These are phyloP conservation scores for Plasmopara muralis DNA, from an alignment of 352 stramenopile species.

Conservation along the genomic window DNA sequence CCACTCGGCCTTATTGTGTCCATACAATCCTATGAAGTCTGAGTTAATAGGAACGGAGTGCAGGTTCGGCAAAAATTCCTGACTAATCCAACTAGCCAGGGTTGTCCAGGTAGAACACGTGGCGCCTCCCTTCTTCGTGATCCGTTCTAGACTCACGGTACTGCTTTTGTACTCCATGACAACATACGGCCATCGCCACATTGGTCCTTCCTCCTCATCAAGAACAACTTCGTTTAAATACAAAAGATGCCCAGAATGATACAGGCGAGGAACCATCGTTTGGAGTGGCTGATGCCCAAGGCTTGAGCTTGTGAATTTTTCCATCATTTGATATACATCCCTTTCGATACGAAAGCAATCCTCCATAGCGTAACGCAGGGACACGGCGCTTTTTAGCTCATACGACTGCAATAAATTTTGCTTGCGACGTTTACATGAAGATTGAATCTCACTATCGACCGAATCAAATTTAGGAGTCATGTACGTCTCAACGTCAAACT, in stretches of 20 bases:
- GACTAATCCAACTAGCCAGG: conserved; percentile 55
- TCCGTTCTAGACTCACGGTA: conserved; percentile 40
- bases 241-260: conserved; percentile 45
- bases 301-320: conserved; percentile 5
- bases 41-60: conserved; percentile 49
- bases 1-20: conserved; percentile 61
- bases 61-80: conserved; percentile 49
- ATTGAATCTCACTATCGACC: conserved; percentile 4
- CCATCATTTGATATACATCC: conserved; percentile 52
- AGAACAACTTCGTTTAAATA: conserved; percentile 61
- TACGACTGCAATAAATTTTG: conserved; percentile 33
- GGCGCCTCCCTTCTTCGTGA: conserved; percentile 47
- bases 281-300: conserved; percentile 12
- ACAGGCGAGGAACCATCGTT: conserved; percentile 42
- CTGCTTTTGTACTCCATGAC: conserved; percentile 60
- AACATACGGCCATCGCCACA: conserved; percentile 85
- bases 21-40: conserved; percentile 41
- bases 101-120: conserved; percentile 41
- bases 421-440: conserved; percentile 39
- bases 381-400: conserved; percentile 51
- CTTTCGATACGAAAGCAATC: conserved; percentile 68
- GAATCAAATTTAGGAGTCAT: conserved; percentile 46
- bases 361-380: conserved; percentile 65
- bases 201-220: conserved; percentile 46
- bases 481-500: conserved; percentile 68